Percentiles rank a stretch among this genome's conserved stretches.
Conservation (phyloP, 1,284 basidiomycete genomes). For the Xanthoconium separans region DNA sequence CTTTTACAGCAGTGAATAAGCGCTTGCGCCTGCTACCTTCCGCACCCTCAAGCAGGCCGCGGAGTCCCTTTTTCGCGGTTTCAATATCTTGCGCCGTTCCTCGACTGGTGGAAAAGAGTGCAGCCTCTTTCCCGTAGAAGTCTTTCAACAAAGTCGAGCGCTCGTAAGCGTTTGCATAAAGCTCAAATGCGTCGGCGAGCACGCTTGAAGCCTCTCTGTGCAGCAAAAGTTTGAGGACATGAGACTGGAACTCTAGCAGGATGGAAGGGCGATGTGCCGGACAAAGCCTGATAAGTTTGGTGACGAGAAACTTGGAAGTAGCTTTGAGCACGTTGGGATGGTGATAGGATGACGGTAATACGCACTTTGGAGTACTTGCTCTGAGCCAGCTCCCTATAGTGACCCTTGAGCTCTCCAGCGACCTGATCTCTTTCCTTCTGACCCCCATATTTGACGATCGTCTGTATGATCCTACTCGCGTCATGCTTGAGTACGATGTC, state of each 20-base stretch:
- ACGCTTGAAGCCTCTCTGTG: conserved; percentile 82
- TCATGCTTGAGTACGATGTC: conserved; percentile 90
- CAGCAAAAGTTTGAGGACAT: conserved; percentile 71
- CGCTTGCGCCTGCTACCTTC: conserved; percentile 65
- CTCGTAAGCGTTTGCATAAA: conserved; percentile 82
- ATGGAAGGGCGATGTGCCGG: conserved; percentile 71
- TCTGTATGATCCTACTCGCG: conserved; percentile 85
- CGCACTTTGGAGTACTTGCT: conserved; percentile 85
- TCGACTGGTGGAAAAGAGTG: conserved; percentile 62
- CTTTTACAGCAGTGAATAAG: conserved; percentile 67
- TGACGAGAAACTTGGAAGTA: conserved; percentile 70
- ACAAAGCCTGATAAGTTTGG: conserved; percentile 79
- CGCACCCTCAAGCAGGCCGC: conserved; percentile 62
- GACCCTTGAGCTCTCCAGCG: conserved; percentile 78
- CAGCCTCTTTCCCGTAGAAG: conserved; percentile 86
- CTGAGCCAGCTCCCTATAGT: conserved; percentile 74
- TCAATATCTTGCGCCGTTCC: conserved; percentile 63
- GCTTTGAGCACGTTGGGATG: neutral
- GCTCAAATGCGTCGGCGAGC: conserved; percentile 83
- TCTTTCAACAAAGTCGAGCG: conserved; percentile 76
- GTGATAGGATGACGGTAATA: conserved; percentile 9
- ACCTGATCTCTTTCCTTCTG: conserved; percentile 77
- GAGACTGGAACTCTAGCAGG: conserved; percentile 72
- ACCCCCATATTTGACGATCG: conserved; percentile 80
- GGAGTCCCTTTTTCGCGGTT: conserved; percentile 60